Conservation (phyloP, 257 asterid species). For the Rhazya stricta region DNA sequence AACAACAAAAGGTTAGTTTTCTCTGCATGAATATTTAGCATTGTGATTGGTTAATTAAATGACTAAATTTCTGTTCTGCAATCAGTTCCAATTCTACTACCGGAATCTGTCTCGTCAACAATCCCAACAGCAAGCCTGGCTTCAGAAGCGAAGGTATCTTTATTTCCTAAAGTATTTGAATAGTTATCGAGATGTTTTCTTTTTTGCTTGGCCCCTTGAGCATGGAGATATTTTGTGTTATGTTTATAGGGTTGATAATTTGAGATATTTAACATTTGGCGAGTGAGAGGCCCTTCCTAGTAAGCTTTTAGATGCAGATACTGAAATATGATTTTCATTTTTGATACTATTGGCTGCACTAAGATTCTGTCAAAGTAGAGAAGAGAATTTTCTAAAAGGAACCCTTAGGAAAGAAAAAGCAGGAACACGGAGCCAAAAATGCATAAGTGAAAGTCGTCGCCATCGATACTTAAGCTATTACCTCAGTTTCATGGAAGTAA, state of each 20-base stretch:
- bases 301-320: neutral
- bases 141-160: constrained; percentile 85
- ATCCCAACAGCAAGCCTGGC: constrained; percentile 95
- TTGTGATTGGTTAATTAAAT: constrained; percentile 11
- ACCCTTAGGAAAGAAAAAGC: neutral
- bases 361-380: neutral
- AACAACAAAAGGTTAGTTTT: constrained; percentile 76
- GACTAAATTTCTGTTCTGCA: constrained; percentile 8
- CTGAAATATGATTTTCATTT: neutral
- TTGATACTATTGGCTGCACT: no score
- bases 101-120: constrained; percentile 94
- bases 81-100: constrained; percentile 89
- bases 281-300: neutral
- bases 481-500: neutral
- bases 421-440: no score
- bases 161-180: neutral
- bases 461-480: neutral
- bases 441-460: neutral
- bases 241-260: neutral
- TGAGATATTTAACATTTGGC: neutral
- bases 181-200: neutral
- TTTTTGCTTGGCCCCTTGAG: neutral
- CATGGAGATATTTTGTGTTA: neutral
- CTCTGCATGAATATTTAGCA: constrained; percentile 7
- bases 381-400: neutral